Evolutionary conservation across 108 stramenopile genomes (phyloP), one percentile per base, ranked within the genome.

Genomic region (Aurantiochytrium sp.): DNA sequence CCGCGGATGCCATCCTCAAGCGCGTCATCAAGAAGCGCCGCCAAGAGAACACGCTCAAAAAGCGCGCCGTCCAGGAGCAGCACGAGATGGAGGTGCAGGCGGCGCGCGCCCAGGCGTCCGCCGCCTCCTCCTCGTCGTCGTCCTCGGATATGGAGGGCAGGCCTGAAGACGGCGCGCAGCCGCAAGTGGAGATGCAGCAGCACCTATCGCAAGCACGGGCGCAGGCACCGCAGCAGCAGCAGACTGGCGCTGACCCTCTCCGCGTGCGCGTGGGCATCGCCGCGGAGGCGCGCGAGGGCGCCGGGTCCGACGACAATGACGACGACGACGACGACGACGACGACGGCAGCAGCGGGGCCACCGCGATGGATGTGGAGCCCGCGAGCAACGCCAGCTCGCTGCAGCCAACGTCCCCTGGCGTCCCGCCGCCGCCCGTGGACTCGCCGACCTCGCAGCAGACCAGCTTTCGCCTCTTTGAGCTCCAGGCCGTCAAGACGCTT

Each of bases 1-100:
- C 73, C 21, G 73, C 73, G 2, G 73, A 81, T 42, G 73, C 73
- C 24, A 81, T 81, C 24, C 45, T 81, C n/a, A 81, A 81, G 45
- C 39, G 73, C 21, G 73, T 48, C 45, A 81, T 81, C 19, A 41
- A 81, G 45, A 41, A 37, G 45, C 73, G 73, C 19, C 73, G 73
- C 45, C 73, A 81, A 24, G 73, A 41, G 39, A 81, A 81, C 45
- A 24, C 45, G 45, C 73, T 48, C 6, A 81, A 81, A 3, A 41
- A 81, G 17, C 39, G 45, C n/a, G 73, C 39, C 12, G 32, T 81
- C 3, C 73, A 81, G 45, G 42, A 24, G 42, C 73, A 81, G 45
- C 73, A 81, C 73, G 27, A 48, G 6, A 17, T 48, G 27, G 42
- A 81, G 45, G 34, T 65, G 3, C 32, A 65, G 34, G 59, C 59